phyloP scores from a whole-genome alignment of 1,284 basidiomycete genomes.

The Sporisorium graminicola region DNA sequence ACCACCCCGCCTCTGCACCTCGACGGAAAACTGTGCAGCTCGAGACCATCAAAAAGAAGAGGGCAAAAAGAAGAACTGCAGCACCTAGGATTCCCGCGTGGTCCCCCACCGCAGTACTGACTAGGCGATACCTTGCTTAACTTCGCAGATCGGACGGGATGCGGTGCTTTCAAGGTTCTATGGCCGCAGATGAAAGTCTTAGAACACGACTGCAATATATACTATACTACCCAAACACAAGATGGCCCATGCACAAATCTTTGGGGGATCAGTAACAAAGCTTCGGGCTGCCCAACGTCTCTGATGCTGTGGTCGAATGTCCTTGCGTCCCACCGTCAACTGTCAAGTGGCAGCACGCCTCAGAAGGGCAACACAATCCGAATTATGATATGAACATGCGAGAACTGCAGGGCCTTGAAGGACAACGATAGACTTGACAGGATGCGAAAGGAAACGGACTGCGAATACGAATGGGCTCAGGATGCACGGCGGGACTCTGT shows the following conservation, averaged over 20 bases:
- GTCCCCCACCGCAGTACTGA: constrained; percentile 87
- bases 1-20: too few relatives aligned
- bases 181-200: constrained; percentile 76
- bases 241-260: too few relatives aligned
- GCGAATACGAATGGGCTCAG: not conserved
- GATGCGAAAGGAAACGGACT: not conserved
- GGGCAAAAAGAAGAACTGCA: constrained; percentile 71
- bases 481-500: not conserved
- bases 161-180: constrained; percentile 83
- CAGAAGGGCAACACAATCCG: not conserved
- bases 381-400: constrained; percentile 1
- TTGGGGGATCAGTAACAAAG: too few relatives aligned
- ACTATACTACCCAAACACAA: too few relatives aligned
- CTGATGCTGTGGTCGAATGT: too few relatives aligned
- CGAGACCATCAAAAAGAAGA: too few relatives aligned
- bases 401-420: constrained; percentile 9
- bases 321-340: too few relatives aligned
- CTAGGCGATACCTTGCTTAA: constrained; percentile 83
- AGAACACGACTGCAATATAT: too few relatives aligned
- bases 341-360: too few relatives aligned
- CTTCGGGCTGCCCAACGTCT: too few relatives aligned
- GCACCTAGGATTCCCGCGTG: constrained; percentile 84
- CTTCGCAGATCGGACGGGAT: constrained; percentile 84
- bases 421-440: constrained; percentile 18
- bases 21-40: too few relatives aligned